Conservation (phyloP, 2,329 filamentous ascomycete genomes). For the Dactylonectria macrodidyma region DNA sequence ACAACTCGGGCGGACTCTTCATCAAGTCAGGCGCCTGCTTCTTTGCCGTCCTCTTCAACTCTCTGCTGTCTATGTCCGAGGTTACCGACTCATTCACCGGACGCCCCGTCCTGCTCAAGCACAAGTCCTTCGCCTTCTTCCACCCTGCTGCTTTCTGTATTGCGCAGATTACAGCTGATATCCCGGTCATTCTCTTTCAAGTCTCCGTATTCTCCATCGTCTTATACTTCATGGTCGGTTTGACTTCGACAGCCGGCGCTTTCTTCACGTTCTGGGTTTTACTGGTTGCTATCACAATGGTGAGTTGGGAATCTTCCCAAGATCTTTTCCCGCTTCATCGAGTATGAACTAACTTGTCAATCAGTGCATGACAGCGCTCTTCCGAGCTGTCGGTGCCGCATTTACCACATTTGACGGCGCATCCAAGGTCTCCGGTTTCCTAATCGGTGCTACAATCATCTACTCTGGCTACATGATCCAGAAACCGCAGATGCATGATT, state of each 20-base stretch:
- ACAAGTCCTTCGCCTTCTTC: constrained; percentile 70
- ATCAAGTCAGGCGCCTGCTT: constrained; percentile 76
- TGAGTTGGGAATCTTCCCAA: constrained; percentile 45
- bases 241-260: constrained; percentile 63
- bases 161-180: constrained; percentile 67
- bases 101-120: constrained; percentile 71
- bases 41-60: constrained; percentile 74
- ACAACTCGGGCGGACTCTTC: constrained; percentile 73
- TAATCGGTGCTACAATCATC: constrained; percentile 67
- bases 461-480: constrained; percentile 77
- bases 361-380: constrained; percentile 70
- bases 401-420: constrained; percentile 72
- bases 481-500: constrained; percentile 73
- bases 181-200: constrained; percentile 72
- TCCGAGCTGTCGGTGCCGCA: constrained; percentile 68
- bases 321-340: background rate
- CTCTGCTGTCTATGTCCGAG: constrained; percentile 75
- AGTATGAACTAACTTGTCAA: constrained; percentile 6
- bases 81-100: constrained; percentile 75
- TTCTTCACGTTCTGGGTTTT: constrained; percentile 77
- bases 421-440: constrained; percentile 68
- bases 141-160: constrained; percentile 73
- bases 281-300: constrained; percentile 66
- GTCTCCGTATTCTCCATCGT: constrained; percentile 70
- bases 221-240: constrained; percentile 75